Base-by-base conservation (phyloP, 2,329 filamentous ascomycete species). In the Emergomyces pasteurianus region DNA sequence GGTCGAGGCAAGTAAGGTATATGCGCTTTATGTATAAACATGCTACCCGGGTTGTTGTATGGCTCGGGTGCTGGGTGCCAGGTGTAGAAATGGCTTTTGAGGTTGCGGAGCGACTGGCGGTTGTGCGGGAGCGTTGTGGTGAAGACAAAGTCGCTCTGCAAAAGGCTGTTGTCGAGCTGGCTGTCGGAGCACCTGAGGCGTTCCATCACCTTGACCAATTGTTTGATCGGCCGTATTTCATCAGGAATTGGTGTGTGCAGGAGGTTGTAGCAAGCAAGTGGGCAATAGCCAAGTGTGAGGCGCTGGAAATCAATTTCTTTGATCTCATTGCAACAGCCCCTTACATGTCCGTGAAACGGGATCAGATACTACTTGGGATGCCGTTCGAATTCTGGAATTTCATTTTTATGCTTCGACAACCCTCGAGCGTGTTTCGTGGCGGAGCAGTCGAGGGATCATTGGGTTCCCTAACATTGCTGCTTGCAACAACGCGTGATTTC, bases 211-310 rank as follows among this genome's bases (percentile, higher is more conserved):
- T 58, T 7, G 36, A 50, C 47, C 43, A 50, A 36, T 38, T 58
- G 21, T 58, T 58, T 58, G 43, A 58, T 36, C 57, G 43, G 4
- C 36, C 38, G 14, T 62, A 60, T 57, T 60, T 61, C 40, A 23
- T 57, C 52, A 54, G 59, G 9, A 59, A 55, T 60, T 65, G 36
- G 59, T 61, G 59, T 28, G 18, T 61, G 47, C 40, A 58, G 58
- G 63, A 54, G 65, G 65, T 43, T 58, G 60, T 23, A 62, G 66
- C 47, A 61, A 66, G 47, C 63, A 62, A 16, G 60, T 66, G n/a
- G 62, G 58, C 49, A 36, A 61, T 50, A 23, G 59, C 59, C 7
- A 61, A 36, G 42, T 61, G 59, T 47, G 59, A 50, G 28, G 59
- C 40, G 28, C 21, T 61, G n/a, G 59, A 61, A n/a, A 61, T 50